Evolutionary conservation across 495 filamentous ascomycete species (phyloP), one percentile per base, ranked within the genome.

Genomic region (Hyaloscypha finlandica): DNA sequence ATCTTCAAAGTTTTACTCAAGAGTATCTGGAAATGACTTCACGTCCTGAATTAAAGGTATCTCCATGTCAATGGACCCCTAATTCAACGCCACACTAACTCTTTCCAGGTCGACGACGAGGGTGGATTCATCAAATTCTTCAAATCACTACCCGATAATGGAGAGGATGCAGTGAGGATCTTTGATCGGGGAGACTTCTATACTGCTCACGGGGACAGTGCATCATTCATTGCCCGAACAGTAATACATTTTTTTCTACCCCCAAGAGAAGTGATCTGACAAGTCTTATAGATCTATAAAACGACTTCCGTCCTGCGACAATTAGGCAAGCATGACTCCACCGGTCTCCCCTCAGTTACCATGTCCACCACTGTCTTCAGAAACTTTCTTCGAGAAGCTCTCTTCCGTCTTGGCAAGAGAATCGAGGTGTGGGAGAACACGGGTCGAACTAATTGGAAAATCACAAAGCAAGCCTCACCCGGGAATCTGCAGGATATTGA

Each of bases 401-500:
- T 99, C 19, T 96, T 97, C 78, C 89, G 89, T 65, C 83, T 97
- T 3, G 92, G 94, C 67, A 97, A 93, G 74, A 84, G 96, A 11
- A 79, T 99, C 22, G 96, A 99, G 79, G 92, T 99, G 64, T 97
- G 91, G 87, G 89, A 86, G 31, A 90, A 85, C 45, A 88, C 86
- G 64, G 84, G 88, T 9, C 88, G 92, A 59, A 93, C 90, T 77
- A 90, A 91, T 69, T 99, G 96, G 95, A 97, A 96, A 74, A 77
- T 94, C 51, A 82, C 80, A 52, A 98, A 97, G 80, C 91, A 94
- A 73, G 94, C 94, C 32, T 97, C 93, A 33, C 95, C 95, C 0
- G 95, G 95, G 14, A 99, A 99, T 77, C 78, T 99, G 39, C 96
- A 99, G 78, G 96, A 97, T 76, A 89, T 99, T 42, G 95, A 99